Evolutionary conservation across 305 asterid genomes (phyloP), one percentile per base, ranked within the genome.

Genomic region (Petunia hybrid): DNA sequence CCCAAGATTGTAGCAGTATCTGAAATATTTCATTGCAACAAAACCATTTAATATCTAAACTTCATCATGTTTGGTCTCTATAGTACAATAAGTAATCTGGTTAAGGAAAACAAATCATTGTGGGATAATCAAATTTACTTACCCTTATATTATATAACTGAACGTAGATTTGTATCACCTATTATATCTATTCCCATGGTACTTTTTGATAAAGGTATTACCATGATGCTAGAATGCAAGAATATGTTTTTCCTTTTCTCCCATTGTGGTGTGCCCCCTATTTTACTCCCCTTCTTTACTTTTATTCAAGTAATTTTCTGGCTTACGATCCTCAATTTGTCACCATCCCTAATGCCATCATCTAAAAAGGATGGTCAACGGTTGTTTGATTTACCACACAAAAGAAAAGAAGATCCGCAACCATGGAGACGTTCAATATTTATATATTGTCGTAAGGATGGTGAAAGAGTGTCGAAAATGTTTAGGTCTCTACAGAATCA

Each of bases 381-480:
- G 12, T 68, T 68, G n/a, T 68, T 67, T 42, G 41, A 55, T 42
- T 42, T 7, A 67, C 4, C 75, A 42, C 56, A 68, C 14, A 8
- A 41, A 41, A 68, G 31, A 42, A 68, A 68, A n/a, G 75, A 68
- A n/a, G n/a, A 68, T 68, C n/a, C 53, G 42, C 75, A 68, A 68
- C n/a, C 8, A 42, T 14, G 39, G 56, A 68, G 56, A 68, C 42
- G 56, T 68, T 67, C 4, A 42, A 55, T 16, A 42, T 5, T 42
- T 12, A 68, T 68, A 68, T n/a, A 8, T 41, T 68, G 8, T 16
- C 42, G 38, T 42, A 5, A 42, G 75, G 56, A 42, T 55, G 75
- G 16, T 42, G 75, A 68, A 68, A 42, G 75, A 68, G 75, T 42
- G 56, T 68, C 7, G 75, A 68, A 68, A 43, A 67, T 68, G 75